Conservation (phyloP, 2,329 filamentous ascomycete genomes). For the Microdochium bolleyi region DNA sequence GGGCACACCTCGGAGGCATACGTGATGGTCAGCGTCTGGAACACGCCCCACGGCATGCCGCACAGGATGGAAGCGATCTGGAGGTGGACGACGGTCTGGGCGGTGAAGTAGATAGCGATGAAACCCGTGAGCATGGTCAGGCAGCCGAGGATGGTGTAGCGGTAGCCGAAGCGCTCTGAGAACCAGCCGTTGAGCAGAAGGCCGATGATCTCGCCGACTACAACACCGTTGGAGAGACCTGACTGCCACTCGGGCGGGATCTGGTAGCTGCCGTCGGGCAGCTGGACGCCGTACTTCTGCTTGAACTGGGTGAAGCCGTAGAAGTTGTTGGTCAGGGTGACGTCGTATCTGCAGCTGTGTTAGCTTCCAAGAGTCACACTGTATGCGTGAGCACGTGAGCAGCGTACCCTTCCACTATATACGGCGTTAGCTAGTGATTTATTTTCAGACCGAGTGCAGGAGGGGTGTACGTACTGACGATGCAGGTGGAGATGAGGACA, state of each 20-base stretch:
- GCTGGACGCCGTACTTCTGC: constrained; percentile 44
- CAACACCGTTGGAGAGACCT: constrained; percentile 44
- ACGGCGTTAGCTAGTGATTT: background rate
- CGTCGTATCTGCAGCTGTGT: constrained; percentile 52
- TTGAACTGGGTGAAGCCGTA: constrained; percentile 54
- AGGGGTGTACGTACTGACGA: constrained; percentile 67
- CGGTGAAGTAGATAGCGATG: constrained; percentile 58
- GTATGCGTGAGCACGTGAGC: background rate
- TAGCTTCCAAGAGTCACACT: background rate
- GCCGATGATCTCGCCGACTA: constrained; percentile 55
- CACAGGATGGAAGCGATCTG: constrained; percentile 55
- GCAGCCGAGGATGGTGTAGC: constrained; percentile 53
- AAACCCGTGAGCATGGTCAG: constrained; percentile 46
- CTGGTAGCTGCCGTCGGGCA: constrained; percentile 38
- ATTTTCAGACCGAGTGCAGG: background rate
- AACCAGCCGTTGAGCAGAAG: constrained; percentile 58
- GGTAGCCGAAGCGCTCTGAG: constrained; percentile 61
- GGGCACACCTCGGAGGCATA: constrained; percentile 69
- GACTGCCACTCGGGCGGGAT: constrained; percentile 56
- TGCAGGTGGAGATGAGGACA: constrained; percentile 80
- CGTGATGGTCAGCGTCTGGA: constrained; percentile 51
- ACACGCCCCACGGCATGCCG: constrained; percentile 55
- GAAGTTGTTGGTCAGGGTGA: constrained; percentile 76
- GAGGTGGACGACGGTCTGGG: constrained; percentile 48
- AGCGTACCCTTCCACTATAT: background rate